Base-by-base conservation (phyloP, 2,329 filamentous ascomycete species). In the Scedosporium aurantiacum region DNA sequence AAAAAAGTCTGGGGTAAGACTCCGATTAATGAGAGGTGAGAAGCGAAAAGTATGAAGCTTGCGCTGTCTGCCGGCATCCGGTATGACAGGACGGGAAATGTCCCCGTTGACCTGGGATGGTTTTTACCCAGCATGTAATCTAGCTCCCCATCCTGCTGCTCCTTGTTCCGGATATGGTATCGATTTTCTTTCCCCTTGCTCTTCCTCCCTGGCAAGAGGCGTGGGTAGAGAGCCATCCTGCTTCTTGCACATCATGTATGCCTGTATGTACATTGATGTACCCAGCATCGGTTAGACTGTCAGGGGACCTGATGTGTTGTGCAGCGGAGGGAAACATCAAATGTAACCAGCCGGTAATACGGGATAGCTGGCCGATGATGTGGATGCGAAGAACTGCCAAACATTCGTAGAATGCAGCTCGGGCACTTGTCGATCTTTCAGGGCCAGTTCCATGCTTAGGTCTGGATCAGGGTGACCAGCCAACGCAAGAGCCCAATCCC, bases 271-370 rank as follows among this genome's bases (percentile, higher is more conserved):
- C 43, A n/a, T 47, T 3, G 43, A 47, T 47, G 43, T n/a, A 47
- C 14, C 14, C 21, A n/a, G 1, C 43, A 6, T 18, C 21, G 4
- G 10, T 12, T 5, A 6, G 43, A n/a, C 6, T 32, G 10, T 32
- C 28, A 32, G 7, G 28, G 28, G 28, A 32, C 28, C 6, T 16
- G 14, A 45, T 45, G 57, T 58, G 32, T 37, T 27, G 28, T 43
- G 37, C 50, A 62, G 25, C 45, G 43, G 55, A 52, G 57, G 41
- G 27, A 58, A 32, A 59, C 50, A 59, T 61, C 55, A 57, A 50
- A 60, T 52, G 61, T 52, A 54, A 45, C 23, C 27, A 50, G 6
- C 28, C 28, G 28, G 47, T 23, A 58, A 60, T 54, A 57, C 43
- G 57, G 57, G 43, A 59, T 4, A 52, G 8, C 41, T 47, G 41